Evolutionary conservation across 1,139 yeast genomes (phyloP).

Genomic region (Candida mesenterica): DNA sequence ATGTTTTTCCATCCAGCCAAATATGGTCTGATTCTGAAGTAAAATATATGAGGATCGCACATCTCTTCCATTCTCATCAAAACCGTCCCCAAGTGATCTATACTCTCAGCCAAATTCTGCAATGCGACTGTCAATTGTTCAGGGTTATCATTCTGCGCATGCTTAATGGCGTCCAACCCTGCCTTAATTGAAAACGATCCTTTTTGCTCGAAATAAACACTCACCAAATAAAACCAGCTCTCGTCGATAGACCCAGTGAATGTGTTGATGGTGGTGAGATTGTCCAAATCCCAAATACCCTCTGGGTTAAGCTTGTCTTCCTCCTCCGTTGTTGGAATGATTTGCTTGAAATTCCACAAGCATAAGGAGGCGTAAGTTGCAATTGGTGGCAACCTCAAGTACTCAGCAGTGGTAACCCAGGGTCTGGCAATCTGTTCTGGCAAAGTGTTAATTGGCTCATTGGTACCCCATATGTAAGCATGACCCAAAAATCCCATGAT

Average conservation of each 20-base stretch:
- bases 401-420: slow-evolving; percentile 54
- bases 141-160: slow-evolving; percentile 32
- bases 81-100: slow-evolving; percentile 73
- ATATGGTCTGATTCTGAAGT: slow-evolving; percentile 81
- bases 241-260: slow-evolving; percentile 91
- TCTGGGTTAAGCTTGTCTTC: slow-evolving; percentile 13
- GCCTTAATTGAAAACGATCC: slow-evolving; percentile 66
- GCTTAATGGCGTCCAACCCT: slow-evolving; percentile 60
- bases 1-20: slow-evolving; percentile 94
- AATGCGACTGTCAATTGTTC: slow-evolving; percentile 43
- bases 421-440: slow-evolving; percentile 75
- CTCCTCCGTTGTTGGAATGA: slow-evolving; percentile 45
- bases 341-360: slow-evolving; percentile 80
- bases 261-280: slow-evolving; percentile 76
- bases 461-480: slow-evolving; percentile 86
- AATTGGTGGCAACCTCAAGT: slow-evolving; percentile 75
- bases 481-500: slow-evolving; percentile 77
- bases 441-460: slow-evolving; percentile 60
- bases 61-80: slow-evolving; percentile 85
- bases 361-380: slow-evolving; percentile 87
- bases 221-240: slow-evolving; percentile 88
- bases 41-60: slow-evolving; percentile 93
- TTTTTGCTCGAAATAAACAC: slow-evolving; percentile 79
- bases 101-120: slow-evolving; percentile 68
- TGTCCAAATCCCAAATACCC: slow-evolving; percentile 52